Base-by-base conservation (phyloP, 441 rosid genomes). In the Breynia disticha region DNA sequence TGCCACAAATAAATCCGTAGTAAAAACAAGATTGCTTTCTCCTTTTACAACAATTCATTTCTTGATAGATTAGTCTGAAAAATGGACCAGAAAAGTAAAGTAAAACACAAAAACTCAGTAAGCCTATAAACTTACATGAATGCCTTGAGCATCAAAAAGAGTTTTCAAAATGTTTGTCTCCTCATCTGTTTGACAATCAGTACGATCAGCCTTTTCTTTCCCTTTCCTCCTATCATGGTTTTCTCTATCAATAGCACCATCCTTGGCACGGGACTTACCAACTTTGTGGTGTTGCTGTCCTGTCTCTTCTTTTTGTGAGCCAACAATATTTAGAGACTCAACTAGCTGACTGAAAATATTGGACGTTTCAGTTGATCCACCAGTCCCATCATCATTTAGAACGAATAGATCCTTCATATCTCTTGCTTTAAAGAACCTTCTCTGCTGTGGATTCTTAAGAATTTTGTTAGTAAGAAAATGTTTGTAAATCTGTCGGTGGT, bases 401-500 rank as follows among this genome's bases (percentile, higher is more conserved):
- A 61, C 64, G 64, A 88, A 93, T 49, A 93, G 91, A 77, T 93
- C 95, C 75, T 81, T 88, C 95, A 93, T 88, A 61, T 93, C 97
- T 50, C 97, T 82, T 71, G 98, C 94, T 84, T 65, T 93, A 55
- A 93, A 93, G 76, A 88, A 81, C 76, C 98, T 81, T 69, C 70
- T 79, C 77, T 93, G 97, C 69, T 84, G 95, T 7, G 98, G 98
- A 72, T 93, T 91, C 78, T 84, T 86, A 77, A 93, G 56, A 63
- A 93, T 86, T 74, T 81, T 93, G 71, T 93, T 82, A 50, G 97
- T 88, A 52, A 93, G 89, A 71, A 86, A 93, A 76, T 93, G 98
- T 68, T 93, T 93, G 79, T 86, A 88, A 53, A 93, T 93, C 70
- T 93, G 98, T 35, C 98, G 72, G 63, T 93, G 97, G 61, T 93